A percentile compares a stretch with the other conserved stretches of the same genome.
phyloP scores from a whole-genome alignment of 164 flowering plant genomes.

The Piper longum region DNA sequence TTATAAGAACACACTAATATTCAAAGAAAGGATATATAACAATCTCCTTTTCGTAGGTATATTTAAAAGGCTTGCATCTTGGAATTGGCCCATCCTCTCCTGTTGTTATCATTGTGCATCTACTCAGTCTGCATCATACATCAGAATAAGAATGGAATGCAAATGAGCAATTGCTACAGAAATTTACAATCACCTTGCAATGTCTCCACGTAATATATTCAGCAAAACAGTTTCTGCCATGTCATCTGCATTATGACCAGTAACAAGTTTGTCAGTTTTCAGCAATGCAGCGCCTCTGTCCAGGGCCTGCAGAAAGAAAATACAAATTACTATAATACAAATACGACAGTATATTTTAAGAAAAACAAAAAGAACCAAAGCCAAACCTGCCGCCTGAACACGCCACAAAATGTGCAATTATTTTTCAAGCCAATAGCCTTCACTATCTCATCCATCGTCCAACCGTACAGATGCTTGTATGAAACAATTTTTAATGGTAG shows the following conservation, averaged over 20 bases:
- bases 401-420: conserved; percentile 99
- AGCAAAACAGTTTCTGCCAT: conserved; percentile 93
- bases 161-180: not conserved
- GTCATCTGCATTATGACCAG: conserved; percentile 99
- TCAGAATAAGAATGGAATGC: not conserved
- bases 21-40: conserved; percentile 83
- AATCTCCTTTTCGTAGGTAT: conserved; percentile 98
- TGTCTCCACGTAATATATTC: conserved; percentile 92
- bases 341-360: not conserved
- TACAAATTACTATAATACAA: not conserved
- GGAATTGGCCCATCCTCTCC: conserved; percentile 99
- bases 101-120: conserved; percentile 81
- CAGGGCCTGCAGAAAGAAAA: conserved; percentile 51
- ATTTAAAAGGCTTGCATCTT: conserved; percentile 98
- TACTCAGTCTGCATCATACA: conserved; percentile 52
- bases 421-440: conserved; percentile 93
- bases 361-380: not conserved
- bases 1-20: conserved; percentile 1
- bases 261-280: conserved; percentile 84
- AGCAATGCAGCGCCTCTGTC: conserved; percentile 95
- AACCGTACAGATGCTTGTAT: conserved; percentile 90
- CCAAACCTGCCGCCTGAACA: conserved; percentile 89
- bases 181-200: conserved; percentile 64
- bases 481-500: conserved; percentile 84
- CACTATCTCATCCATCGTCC: conserved; percentile 99